Evolutionary conservation across 2,329 filamentous ascomycete species (phyloP).

Genomic region (Talaromyces albobiverticillius): DNA sequence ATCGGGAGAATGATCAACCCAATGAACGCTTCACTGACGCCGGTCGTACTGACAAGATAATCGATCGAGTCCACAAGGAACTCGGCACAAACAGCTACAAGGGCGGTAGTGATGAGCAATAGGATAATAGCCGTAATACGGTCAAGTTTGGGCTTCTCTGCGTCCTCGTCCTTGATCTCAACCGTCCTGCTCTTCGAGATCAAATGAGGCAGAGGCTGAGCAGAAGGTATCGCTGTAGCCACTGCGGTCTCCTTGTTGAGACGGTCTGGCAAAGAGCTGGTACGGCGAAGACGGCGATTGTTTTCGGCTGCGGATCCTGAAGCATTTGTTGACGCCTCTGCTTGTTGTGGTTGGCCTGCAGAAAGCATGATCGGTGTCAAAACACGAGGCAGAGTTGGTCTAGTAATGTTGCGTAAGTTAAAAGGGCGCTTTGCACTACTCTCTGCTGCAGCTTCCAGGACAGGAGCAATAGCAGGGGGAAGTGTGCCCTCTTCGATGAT

Average conservation of each 20-base stretch:
- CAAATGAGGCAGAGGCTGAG: slow-evolving; percentile 23
- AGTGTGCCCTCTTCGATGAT: slow-evolving; percentile 9
- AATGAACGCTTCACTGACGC: slow-evolving; percentile 64
- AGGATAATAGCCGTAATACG: slow-evolving; percentile 56
- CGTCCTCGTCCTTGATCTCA: slow-evolving; percentile 39
- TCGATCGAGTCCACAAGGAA: slow-evolving; percentile 68
- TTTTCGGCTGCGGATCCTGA: slow-evolving; percentile 25
- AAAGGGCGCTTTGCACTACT: slow-evolving; percentile 49
- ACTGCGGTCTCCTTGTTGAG: slow-evolving; percentile 45
- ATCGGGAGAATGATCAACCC: slow-evolving; percentile 71
- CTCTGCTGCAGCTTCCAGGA: slow-evolving; percentile 1
- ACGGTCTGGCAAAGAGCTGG: slow-evolving; percentile 70
- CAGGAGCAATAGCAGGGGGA: background rate
- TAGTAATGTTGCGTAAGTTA: slow-evolving; percentile 58
- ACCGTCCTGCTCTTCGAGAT: slow-evolving; percentile 39
- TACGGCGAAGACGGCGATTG: slow-evolving; percentile 61
- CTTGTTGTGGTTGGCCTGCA: slow-evolving; percentile 12
- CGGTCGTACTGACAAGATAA: slow-evolving; percentile 56
- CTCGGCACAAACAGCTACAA: slow-evolving; percentile 68
- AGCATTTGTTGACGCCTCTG: slow-evolving; percentile 5
- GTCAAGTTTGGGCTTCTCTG: slow-evolving; percentile 29
- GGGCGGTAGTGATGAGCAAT: slow-evolving; percentile 60
- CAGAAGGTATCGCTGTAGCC: slow-evolving; percentile 16
- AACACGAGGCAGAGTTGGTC: slow-evolving; percentile 61
- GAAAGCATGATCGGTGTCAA: slow-evolving; percentile 70